A percentile compares a stretch with the other conserved stretches of the same genome.
These are phyloP conservation scores for Elaeis oleifera DNA, from an alignment of 202 grass and related monocot species.

Conservation along the genomic window DNA sequence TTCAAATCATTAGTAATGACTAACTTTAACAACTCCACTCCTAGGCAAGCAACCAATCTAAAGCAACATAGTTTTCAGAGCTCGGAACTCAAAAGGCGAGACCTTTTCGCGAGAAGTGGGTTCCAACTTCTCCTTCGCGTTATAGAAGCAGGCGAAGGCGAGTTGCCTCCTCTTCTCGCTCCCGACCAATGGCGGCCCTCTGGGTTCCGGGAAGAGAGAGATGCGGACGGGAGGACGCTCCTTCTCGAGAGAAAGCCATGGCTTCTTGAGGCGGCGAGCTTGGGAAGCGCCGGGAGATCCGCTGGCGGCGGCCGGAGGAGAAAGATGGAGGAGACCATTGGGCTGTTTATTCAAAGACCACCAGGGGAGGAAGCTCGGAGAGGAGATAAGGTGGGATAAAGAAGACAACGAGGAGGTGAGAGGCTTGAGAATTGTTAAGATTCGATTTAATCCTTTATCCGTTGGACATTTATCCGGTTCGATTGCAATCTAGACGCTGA, in stretches of 20 bases:
- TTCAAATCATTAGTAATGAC: too few relatives aligned
- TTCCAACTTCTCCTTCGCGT: slow-evolving; percentile 26
- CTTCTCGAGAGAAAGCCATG: too few relatives aligned
- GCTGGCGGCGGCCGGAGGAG: slow-evolving; percentile 26
- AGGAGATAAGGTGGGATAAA: neutral
- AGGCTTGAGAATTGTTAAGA: too few relatives aligned
- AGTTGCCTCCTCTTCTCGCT: slow-evolving; percentile 22
- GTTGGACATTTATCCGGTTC: too few relatives aligned
- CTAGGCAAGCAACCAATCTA: neutral
- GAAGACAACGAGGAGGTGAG: neutral
- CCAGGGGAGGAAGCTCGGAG: slow-evolving; percentile 28
- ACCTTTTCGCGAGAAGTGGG: slow-evolving; percentile 45
- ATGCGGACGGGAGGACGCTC: neutral
- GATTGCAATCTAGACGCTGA: too few relatives aligned
- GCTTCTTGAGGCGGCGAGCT: neutral
- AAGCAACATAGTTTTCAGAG: too few relatives aligned
- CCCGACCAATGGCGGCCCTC: neutral
- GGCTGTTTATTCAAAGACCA: too few relatives aligned
- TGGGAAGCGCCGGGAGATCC: slow-evolving; percentile 2
- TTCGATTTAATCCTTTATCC: too few relatives aligned
- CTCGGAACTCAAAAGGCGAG: neutral
- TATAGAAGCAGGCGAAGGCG: slow-evolving; percentile 33
- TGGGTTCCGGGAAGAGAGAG: neutral
- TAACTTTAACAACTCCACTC: neutral
- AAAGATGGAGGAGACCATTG: slow-evolving; percentile 19